These are phyloP conservation scores for Oryza brachyantha DNA, from an alignment of 176 grass and related monocot genomes.

Conservation along the genomic window DNA sequence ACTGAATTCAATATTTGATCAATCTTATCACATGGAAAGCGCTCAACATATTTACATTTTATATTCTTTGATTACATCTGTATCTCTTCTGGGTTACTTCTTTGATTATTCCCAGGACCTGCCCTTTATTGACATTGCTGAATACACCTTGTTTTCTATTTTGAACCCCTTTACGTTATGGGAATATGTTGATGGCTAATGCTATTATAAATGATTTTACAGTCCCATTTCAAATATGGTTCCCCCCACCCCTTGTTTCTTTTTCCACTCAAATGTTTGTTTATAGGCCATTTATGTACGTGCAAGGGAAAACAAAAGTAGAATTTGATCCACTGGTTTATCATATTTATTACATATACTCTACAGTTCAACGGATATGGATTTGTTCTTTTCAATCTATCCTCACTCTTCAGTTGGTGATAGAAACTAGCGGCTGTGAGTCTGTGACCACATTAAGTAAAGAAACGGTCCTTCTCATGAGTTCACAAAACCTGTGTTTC, in stretches of 20 bases:
- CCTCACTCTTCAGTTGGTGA: background rate
- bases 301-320: background rate
- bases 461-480: conserved; percentile 1
- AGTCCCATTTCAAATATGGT: background rate
- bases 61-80: background rate
- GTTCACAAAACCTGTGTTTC: background rate
- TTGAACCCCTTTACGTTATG: too few relatives aligned
- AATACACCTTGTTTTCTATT: too few relatives aligned
- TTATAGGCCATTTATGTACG: background rate
- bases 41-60: background rate
- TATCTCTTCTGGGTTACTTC: background rate
- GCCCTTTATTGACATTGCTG: background rate
- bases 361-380: background rate
- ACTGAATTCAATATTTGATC: background rate
- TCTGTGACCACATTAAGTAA: background rate
- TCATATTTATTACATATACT: background rate
- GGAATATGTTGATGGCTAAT: background rate
- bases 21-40: conserved; percentile 1
- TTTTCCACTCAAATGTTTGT: background rate
- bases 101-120: background rate
- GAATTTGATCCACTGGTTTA: background rate
- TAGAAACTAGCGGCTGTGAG: background rate
- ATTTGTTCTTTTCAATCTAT: conserved; percentile 4
- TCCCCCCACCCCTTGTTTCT: background rate
- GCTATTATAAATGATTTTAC: background rate